These are phyloP conservation scores for Neonectria magnoliae DNA, from an alignment of 2,329 filamentous ascomycete genomes.

Conservation along the genomic window DNA sequence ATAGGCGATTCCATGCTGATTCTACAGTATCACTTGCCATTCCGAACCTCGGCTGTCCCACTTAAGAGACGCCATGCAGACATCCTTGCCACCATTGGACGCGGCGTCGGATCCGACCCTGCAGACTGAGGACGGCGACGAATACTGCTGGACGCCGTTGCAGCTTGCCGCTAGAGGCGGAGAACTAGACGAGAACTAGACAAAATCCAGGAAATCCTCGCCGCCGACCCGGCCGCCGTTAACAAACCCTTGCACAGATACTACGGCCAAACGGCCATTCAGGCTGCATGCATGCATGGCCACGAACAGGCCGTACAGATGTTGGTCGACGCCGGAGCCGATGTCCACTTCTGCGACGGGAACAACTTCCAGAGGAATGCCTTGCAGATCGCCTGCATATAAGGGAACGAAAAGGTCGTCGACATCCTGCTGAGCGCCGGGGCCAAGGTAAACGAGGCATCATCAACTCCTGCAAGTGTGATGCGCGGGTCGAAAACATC, in stretches of 20 bases:
- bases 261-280: not conserved
- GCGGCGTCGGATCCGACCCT: conserved; percentile 2
- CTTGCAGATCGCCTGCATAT: not conserved
- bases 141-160: conserved; percentile 2
- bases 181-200: not conserved
- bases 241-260: not conserved
- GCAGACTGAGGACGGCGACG: not conserved
- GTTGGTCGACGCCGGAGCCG: not conserved
- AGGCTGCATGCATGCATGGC: conserved; percentile 1
- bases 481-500: not conserved
- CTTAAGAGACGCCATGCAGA: not conserved
- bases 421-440: not conserved
- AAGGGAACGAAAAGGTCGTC: not conserved
- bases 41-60: not conserved
- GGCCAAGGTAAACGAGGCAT: not conserved
- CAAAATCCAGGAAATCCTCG: not conserved
- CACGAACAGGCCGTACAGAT: not conserved
- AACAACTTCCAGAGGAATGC: conserved; percentile 2
- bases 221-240: not conserved
- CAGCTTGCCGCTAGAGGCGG: not conserved
- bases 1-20: not conserved
- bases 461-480: not conserved
- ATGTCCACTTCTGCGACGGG: not conserved
- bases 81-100: conserved; percentile 1
- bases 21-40: not conserved